These are phyloP conservation scores for Penicillium waksmanii DNA, from an alignment of 495 filamentous ascomycete species.

Conservation along the genomic window DNA sequence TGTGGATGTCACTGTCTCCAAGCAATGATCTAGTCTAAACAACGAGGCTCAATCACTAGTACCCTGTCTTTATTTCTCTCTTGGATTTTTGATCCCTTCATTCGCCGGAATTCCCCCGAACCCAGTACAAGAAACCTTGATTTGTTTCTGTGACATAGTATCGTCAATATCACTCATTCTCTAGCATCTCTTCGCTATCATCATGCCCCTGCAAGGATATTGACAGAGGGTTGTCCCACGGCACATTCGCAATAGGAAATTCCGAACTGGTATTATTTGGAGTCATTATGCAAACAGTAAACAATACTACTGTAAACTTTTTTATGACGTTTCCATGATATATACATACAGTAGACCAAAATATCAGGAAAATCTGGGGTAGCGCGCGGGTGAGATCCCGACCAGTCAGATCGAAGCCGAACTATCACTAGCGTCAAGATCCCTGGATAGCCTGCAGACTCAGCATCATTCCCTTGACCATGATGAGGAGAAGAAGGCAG, in stretches of 20 bases:
- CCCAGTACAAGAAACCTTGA: neutral
- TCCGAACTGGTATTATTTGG: neutral
- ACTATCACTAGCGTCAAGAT: constrained; percentile 1
- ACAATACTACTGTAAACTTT: neutral
- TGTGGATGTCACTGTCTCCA: constrained; percentile 14
- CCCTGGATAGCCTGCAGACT: neutral
- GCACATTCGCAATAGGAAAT: neutral
- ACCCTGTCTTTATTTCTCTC: neutral
- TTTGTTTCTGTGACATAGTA: neutral
- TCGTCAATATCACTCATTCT: neutral
- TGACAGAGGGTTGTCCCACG: neutral
- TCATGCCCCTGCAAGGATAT: neutral
- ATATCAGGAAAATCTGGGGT: constrained; percentile 8
- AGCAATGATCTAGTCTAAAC: neutral
- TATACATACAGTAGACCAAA: neutral
- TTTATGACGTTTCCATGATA: neutral
- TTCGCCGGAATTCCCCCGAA: neutral
- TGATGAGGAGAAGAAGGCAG: neutral
- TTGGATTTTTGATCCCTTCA: neutral
- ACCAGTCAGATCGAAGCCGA: constrained; percentile 13
- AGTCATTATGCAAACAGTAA: neutral
- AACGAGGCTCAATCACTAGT: neutral
- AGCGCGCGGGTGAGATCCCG: constrained; percentile 21
- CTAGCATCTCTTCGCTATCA: neutral
- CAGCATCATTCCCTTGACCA: neutral